Conservation (phyloP, 148 eudicot species). For the Agrostemma githago region DNA sequence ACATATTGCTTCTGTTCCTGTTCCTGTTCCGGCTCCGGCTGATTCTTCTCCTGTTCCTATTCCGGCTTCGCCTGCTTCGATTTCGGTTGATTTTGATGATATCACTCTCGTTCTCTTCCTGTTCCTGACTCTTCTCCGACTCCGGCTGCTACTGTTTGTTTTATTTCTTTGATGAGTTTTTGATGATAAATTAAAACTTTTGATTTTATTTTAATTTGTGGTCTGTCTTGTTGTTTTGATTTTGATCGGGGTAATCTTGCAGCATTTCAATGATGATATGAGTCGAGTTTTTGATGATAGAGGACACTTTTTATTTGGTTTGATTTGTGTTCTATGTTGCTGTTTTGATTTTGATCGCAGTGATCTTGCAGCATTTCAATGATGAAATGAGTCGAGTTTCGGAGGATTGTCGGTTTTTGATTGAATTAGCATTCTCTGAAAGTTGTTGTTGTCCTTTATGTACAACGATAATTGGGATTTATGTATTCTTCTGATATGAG, state of each 20-base stretch:
- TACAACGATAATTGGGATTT: no score
- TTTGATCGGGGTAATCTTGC: constrained; percentile 3
- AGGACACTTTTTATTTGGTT: no score
- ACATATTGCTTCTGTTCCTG: constrained; percentile 26
- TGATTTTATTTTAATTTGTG: not conserved
- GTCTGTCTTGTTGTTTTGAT: not conserved
- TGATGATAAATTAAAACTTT: not conserved
- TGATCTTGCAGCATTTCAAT: not conserved
- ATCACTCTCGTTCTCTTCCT: constrained; percentile 11
- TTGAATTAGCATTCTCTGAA: no score
- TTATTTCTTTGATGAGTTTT: not conserved
- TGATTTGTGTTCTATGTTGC: not conserved
- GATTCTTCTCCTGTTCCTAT: constrained; percentile 44
- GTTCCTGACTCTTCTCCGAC: constrained; percentile 13
- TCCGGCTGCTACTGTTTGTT: constrained; percentile 12
- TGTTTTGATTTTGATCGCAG: not conserved
- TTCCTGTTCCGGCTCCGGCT: constrained; percentile 33
- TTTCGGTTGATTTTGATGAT: no score
- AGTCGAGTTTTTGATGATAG: not conserved
- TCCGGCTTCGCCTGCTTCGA: no score
- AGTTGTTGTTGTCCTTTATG: no score
- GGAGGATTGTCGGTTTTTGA: no score
- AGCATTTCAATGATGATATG: not conserved
- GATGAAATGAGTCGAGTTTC: no score
- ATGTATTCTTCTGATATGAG: not conserved